Percentiles rank a stretch among this genome's conserved stretches.
Conservation (phyloP, 495 filamentous ascomycete species). For the Penicillium cinerascens region DNA sequence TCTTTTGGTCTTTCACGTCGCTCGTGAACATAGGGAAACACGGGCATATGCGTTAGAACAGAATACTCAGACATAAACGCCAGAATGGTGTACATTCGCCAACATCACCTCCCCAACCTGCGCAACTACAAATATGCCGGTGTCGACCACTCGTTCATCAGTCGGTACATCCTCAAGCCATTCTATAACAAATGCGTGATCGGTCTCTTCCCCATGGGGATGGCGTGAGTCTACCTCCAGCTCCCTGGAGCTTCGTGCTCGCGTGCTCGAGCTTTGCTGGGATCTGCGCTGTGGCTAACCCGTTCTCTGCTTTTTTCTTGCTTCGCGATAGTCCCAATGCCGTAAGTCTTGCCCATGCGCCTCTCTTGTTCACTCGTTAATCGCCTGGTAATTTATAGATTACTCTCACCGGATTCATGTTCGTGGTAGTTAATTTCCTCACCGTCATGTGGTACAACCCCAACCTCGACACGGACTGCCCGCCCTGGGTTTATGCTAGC, state of each 20-base stretch:
- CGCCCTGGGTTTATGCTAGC: conserved; percentile 87
- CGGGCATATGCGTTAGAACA: neutral
- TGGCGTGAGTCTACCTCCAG: conserved; percentile 66
- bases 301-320: conserved; percentile 14
- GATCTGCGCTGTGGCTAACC: conserved; percentile 13
- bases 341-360: conserved; percentile 43
- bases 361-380: conserved; percentile 4
- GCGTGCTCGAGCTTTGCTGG: neutral
- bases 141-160: conserved; percentile 85
- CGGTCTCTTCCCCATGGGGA: conserved; percentile 87
- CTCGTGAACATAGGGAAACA: neutral
- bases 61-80: neutral
- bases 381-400: conserved; percentile 58
- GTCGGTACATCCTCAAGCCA: conserved; percentile 89
- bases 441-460: conserved; percentile 96
- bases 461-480: conserved; percentile 89
- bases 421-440: conserved; percentile 86
- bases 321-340: conserved; percentile 51
- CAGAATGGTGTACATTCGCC: conserved; percentile 83
- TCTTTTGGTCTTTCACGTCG: neutral
- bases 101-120: conserved; percentile 82
- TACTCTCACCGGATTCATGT: conserved; percentile 86
- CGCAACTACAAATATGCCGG: conserved; percentile 88
- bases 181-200: conserved; percentile 97
- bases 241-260: neutral